Base-by-base conservation (phyloP, 169 alveolate genomes). In the Eimeria tenella region DNA sequence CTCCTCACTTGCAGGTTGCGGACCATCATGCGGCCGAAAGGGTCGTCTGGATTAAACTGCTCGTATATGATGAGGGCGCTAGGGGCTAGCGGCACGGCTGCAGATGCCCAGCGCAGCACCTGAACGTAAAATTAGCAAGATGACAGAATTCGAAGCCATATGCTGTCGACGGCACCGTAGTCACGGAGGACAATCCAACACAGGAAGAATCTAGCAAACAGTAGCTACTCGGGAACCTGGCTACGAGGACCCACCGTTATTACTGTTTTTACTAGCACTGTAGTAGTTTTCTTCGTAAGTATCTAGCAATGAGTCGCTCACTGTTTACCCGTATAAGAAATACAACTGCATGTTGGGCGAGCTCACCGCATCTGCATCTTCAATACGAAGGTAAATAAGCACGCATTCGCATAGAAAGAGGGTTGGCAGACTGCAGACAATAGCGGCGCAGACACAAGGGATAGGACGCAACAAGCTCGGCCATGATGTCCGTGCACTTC, bases 341-440 rank as follows among this genome's bases (percentile, higher is more conserved):
- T 63, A 21, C 74, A 63, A 63, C 23, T n/a, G 23, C n/a, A 63
- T n/a, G 74, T 1, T n/a, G 42, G 42, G 42, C 42, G 25, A 23
- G n/a, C 68, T 77, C 62, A 53, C 87, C 13, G 87, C 62, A 21
- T 68, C 77, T 68, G 77, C 77, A 3, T 68, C 77, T 68, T 68
- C 77, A 10, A 56, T 23, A 8, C 71, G 71, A 11, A 77, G 62
- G 86, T 95, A 95, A 52, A 95, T 93, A 13, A 95, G 70, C 74
- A 95, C 96, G 90, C 96, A 95, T 56, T 95, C 96, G 84, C 96
- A 95, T 42, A 95, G 62, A 90, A 95, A 95, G 15, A 95, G 19
- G 19, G 96, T 95, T 1, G 96, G 96, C 83, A 93, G 68, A 21
- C 87, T 77, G 87, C 68, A n/a, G 87, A 10, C 11, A 31, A 73